A percentile compares a stretch with the other conserved stretches of the same genome.
phyloP scores from a whole-genome alignment of 2,329 filamentous ascomycete genomes.

The Colletotrichum caudatum region DNA sequence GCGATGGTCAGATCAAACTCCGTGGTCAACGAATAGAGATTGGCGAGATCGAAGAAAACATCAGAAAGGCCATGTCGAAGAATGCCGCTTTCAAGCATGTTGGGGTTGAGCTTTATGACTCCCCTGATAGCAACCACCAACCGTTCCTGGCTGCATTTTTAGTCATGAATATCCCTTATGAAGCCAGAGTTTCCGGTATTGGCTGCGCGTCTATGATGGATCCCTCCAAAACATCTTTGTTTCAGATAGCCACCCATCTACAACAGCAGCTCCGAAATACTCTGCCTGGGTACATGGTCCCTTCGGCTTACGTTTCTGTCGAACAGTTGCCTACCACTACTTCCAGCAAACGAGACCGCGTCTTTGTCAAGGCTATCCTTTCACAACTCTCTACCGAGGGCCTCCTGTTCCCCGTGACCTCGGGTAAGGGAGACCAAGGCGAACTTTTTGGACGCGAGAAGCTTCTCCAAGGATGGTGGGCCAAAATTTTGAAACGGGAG shows the following conservation, averaged over 20 bases:
- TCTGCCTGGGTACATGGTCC: background rate
- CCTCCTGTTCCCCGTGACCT: background rate
- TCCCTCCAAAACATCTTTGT: background rate
- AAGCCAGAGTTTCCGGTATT: background rate
- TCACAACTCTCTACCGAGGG: background rate
- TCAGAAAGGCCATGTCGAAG: background rate
- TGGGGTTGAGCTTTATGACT: background rate
- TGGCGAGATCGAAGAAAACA: background rate
- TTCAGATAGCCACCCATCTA: background rate
- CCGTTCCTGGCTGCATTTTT: background rate
- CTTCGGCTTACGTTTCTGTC: background rate
- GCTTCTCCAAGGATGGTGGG: background rate
- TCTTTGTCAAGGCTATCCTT: background rate
- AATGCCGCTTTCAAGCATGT: background rate
- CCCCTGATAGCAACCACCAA: background rate
- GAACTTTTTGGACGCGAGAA: background rate
- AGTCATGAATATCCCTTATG: background rate
- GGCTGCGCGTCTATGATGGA: background rate
- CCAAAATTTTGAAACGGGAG: background rate
- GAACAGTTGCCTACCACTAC: background rate
- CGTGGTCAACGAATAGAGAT: background rate
- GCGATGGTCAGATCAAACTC: background rate
- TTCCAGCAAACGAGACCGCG: background rate
- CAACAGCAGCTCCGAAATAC: background rate
- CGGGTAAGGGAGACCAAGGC: no score